These are phyloP conservation scores for Biancaea sappan DNA, from an alignment of 306 rosid species.

Conservation along the genomic window DNA sequence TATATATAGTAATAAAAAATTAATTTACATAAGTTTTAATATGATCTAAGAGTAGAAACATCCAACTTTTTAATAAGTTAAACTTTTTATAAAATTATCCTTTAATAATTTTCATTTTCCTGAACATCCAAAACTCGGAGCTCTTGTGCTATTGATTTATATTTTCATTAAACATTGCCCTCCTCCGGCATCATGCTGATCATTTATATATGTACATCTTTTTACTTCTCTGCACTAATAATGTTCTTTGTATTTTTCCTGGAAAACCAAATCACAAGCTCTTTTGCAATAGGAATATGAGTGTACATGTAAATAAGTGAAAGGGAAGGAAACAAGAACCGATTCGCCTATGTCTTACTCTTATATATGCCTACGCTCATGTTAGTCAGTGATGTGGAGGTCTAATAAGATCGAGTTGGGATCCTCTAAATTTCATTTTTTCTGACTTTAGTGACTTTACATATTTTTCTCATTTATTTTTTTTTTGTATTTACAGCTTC, in stretches of 20 bases:
- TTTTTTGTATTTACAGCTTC: too few species aligned
- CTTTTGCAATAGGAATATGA: not conserved
- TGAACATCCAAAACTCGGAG: conserved; percentile 17
- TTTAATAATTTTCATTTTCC: too few species aligned
- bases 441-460: too few species aligned
- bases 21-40: too few species aligned
- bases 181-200: conserved; percentile 1
- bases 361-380: not conserved
- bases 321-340: not conserved
- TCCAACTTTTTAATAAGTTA: too few species aligned
- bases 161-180: not conserved
- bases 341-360: conserved; percentile 1
- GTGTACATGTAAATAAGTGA: not conserved
- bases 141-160: not conserved
- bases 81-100: too few species aligned
- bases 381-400: conserved; percentile 25
- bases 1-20: too few species aligned
- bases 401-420: conserved; percentile 14
- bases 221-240: conserved; percentile 18
- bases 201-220: conserved; percentile 21
- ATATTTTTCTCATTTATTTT: too few species aligned
- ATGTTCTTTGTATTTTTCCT: conserved; percentile 25
- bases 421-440: too few species aligned
- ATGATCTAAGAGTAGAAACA: too few species aligned
- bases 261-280: not conserved